Conservation (phyloP, 768 basidiomycete species). For the Amanita exitialis region DNA sequence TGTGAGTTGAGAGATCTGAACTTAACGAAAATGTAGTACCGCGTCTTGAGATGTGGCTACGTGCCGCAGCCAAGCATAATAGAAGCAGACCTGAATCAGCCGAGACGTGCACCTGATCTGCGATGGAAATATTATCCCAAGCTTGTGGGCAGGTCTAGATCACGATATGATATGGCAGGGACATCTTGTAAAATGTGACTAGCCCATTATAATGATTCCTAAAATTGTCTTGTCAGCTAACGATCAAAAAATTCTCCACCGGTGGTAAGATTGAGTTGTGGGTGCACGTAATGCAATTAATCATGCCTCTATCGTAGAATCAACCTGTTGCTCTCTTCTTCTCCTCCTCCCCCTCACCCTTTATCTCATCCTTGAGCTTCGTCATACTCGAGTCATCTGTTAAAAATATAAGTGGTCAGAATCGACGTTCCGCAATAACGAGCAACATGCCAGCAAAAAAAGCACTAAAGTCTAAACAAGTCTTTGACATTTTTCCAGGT, state of each 20-base stretch:
- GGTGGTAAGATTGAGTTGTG: constrained; percentile 1
- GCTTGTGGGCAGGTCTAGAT: background rate
- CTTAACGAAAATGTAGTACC: background rate
- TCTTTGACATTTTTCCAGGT: constrained; percentile 57
- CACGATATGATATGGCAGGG: constrained; percentile 1
- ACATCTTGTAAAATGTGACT: constrained; percentile 8
- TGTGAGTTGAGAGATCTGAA: constrained; percentile 1
- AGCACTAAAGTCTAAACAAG: constrained; percentile 59
- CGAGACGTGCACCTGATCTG: constrained; percentile 14
- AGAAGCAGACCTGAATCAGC: constrained; percentile 19
- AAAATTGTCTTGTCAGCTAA: background rate
- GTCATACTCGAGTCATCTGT: constrained; percentile 10
- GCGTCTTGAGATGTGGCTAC: background rate
- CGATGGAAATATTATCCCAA: constrained; percentile 8
- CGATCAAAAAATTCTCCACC: background rate
- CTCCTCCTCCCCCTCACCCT: constrained; percentile 29
- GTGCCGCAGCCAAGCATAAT: constrained; percentile 14
- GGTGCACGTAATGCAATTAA: constrained; percentile 12
- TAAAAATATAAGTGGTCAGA: constrained; percentile 17
- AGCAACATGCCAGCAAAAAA: constrained; percentile 44
- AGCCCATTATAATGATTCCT: constrained; percentile 1
- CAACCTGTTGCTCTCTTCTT: constrained; percentile 43
- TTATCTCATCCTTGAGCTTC: constrained; percentile 16
- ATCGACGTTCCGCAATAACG: constrained; percentile 18
- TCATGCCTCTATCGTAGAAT: constrained; percentile 8